Base-by-base conservation (phyloP, 495 filamentous ascomycete genomes). In the Penicillium dipodomyicola region DNA sequence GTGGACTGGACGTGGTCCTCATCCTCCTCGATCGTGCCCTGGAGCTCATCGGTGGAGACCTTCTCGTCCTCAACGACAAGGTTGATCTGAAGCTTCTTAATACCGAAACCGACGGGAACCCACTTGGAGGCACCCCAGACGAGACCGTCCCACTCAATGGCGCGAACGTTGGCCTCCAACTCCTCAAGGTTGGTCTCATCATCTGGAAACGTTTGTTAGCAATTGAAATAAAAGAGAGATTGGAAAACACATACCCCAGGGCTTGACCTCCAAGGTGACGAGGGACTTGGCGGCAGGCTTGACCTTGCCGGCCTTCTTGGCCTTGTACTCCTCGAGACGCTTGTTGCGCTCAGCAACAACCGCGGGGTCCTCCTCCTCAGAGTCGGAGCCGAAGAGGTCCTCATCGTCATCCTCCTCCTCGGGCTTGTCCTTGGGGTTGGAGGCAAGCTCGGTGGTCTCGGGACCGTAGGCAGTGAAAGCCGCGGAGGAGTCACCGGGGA, bases 41-140 rank as follows among this genome's bases (percentile, higher is more conserved):
- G 87, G 67, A 98, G 85, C 48, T 97, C 93, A 54, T 90, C 85
- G 57, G 88, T 72, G 53, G 90, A 92, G 69, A 98, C 72, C 82
- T 97, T 97, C 53, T 97, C 94, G 70, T 98, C 94, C 81, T 97
- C 94, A 61, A 97, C 81, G 62, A 97, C 92, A 59, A 97, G 72
- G 84, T 89, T 97, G 83, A 98, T 95, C 84, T 97, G 95, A 59
- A 98, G 85, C 85, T 97, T 97, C 87, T 94, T 96, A 82, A 98
- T 96, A 78, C 95, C 95, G 83, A 92, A 98, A 69, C 91, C 85
- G 59, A 97, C 87, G 52, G 92, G 72, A 40, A 96, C 88, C 57
- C 96, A 78, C 81, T 93, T 92, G 70, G 88, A 92, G 61, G 82
- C 85, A 84, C 94, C 94, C 94, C 94, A 98, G 43, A 94, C 87